A percentile compares a stretch with the other conserved stretches of the same genome.
These are phyloP conservation scores for Kregervanrija pseudodelftensis DNA, from an alignment of 805 yeast species.

Conservation along the genomic window DNA sequence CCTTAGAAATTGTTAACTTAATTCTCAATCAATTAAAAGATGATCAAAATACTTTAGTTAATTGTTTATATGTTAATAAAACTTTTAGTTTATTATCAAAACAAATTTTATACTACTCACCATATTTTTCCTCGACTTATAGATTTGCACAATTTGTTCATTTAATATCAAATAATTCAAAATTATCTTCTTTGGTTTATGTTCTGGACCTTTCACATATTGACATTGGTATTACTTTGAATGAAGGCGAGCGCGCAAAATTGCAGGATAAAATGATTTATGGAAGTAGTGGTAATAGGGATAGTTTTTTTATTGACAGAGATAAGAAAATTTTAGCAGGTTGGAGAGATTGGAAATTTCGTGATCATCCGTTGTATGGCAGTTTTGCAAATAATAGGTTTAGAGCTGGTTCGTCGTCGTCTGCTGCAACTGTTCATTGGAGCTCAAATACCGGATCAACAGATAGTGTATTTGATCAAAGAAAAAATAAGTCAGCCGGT, in stretches of 20 bases:
- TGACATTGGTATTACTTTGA: slow-evolving; percentile 31
- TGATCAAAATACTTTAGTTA: slow-evolving; percentile 35
- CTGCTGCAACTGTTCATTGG: slow-evolving; percentile 1
- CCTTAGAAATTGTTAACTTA: slow-evolving; percentile 35
- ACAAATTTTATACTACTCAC: slow-evolving; percentile 45
- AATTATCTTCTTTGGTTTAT: slow-evolving; percentile 51
- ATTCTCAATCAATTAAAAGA: slow-evolving; percentile 29
- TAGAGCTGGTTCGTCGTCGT: slow-evolving; percentile 4
- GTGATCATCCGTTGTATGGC: slow-evolving; percentile 60
- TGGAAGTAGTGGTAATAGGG: slow-evolving; percentile 10
- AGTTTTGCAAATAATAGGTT: slow-evolving; percentile 4
- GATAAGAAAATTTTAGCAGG: slow-evolving; percentile 49
- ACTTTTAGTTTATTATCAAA: slow-evolving; percentile 45
- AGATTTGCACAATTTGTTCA: slow-evolving; percentile 76
- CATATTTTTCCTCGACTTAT: slow-evolving; percentile 62
- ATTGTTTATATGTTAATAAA: slow-evolving; percentile 44
- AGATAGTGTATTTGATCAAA: slow-evolving; percentile 1
- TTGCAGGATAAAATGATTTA: slow-evolving; percentile 13
- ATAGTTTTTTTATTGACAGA: slow-evolving; percentile 5
- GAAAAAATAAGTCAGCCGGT: neutral
- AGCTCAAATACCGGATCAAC: neutral
- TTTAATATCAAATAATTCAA: slow-evolving; percentile 47
- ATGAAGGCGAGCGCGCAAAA: slow-evolving; percentile 12
- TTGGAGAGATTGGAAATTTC: slow-evolving; percentile 89
- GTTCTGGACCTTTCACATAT: slow-evolving; percentile 51